These are phyloP conservation scores for Ogataea nitratoaversa DNA, from an alignment of 805 yeast species.

Conservation along the genomic window DNA sequence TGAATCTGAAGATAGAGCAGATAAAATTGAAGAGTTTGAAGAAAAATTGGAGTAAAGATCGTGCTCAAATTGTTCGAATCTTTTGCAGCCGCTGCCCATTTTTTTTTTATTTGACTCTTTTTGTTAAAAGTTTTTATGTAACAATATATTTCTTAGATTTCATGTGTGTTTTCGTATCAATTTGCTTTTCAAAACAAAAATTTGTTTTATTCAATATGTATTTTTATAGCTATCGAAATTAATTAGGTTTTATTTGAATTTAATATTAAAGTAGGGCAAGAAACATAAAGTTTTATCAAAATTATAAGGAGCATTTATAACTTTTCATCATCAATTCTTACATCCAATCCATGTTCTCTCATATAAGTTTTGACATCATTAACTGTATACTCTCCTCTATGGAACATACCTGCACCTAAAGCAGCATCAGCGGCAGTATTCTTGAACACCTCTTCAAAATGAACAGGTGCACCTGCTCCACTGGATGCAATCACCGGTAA, in stretches of 20 bases:
- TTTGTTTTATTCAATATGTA: too few relatives aligned
- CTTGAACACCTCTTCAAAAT: conserved; percentile 82
- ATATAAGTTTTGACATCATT: conserved; percentile 73
- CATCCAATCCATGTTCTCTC: conserved; percentile 56
- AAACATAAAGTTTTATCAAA: not conserved
- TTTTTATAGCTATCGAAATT: too few relatives aligned
- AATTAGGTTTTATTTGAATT: too few relatives aligned
- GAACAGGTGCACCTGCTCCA: conserved; percentile 94
- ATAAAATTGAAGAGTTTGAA: conserved; percentile 49
- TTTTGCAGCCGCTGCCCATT: not conserved
- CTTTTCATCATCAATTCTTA: conserved; percentile 53
- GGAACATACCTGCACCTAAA: conserved; percentile 98
- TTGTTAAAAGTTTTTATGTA: not conserved
- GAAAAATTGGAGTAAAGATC: conserved; percentile 19
- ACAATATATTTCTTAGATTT: too few relatives aligned
- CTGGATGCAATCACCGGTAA: conserved; percentile 97
- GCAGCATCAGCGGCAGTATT: conserved; percentile 92
- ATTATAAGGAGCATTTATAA: conserved; percentile 3
- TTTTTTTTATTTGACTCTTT: not conserved
- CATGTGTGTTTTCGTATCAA: not conserved
- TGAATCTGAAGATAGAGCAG: conserved; percentile 45
- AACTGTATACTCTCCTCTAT: conserved; percentile 89
- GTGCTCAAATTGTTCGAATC: too few relatives aligned
- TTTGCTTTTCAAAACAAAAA: too few relatives aligned
- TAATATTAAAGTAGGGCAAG: too few relatives aligned